Percentiles rank a stretch among this genome's conserved stretches.
Evolutionary conservation across 257 asterid species (phyloP).

Genomic region (Henckelia pumila): DNA sequence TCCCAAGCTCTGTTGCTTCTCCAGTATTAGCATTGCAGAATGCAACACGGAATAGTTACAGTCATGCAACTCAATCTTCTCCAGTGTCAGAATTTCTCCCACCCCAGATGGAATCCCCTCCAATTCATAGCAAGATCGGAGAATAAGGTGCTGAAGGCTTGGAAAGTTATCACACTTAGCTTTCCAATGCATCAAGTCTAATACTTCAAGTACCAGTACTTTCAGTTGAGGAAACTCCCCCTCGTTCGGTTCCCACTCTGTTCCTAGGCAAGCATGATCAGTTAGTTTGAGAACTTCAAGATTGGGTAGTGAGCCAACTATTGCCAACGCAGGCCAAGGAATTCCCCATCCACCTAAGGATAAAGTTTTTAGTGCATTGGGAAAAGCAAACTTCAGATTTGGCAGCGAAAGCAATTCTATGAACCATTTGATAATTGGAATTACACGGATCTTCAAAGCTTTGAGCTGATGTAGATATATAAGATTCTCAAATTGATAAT

Average conservation of each 20-base stretch:
- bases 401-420: no score
- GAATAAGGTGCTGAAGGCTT: slow-evolving; percentile 5
- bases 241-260: background rate
- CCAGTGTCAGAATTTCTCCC: background rate
- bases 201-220: background rate
- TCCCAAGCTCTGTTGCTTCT: slow-evolving; percentile 23
- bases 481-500: slow-evolving; percentile 16
- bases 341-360: slow-evolving; percentile 3
- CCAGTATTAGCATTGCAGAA: background rate
- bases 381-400: background rate
- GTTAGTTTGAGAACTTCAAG: background rate
- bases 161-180: slow-evolving; percentile 10
- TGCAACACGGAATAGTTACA: background rate
- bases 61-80: slow-evolving; percentile 3
- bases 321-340: background rate
- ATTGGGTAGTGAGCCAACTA: slow-evolving; percentile 13
- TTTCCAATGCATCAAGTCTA: slow-evolving; percentile 4
- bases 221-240: background rate
- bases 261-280: background rate
- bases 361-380: background rate
- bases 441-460: background rate
- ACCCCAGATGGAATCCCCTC: background rate
- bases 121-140: background rate
- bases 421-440: no score
- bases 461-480: background rate